Base-by-base conservation (phyloP, 805 yeast genomes). In the Nakazawaea wickerhamii region DNA sequence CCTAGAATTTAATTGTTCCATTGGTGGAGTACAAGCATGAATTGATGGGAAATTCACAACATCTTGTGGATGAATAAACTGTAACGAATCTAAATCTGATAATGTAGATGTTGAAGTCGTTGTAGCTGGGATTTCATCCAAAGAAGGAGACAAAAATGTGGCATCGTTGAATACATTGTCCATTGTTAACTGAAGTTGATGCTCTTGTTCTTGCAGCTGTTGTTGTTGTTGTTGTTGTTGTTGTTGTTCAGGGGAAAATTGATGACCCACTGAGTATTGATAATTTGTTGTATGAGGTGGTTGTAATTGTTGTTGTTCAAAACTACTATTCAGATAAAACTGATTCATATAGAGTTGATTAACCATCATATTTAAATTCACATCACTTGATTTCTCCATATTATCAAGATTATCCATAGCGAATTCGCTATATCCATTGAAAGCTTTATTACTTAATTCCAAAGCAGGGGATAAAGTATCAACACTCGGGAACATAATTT, bases 21-120 rank as follows among this genome's bases (percentile, higher is more conserved):
- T n/a, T 41, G 55, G 59, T 3, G 63, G 63, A 15, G 59, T 51
- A 44, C 62, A 57, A 3, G 64, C 63, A 18, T 53, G 43, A 7
- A 58, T 60, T 4, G 62, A 56, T 5, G 63, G 64, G 44, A 58
- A 59, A 18, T 31, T 30, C 10, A 38, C 38, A 18, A 43, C 43
- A 22, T 43, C 46, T 23, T 43, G 46, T 3, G 43, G 46, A 23
- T 43, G 46, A 27, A 43, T 43, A 36, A 38, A 43, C 22, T 38
- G 38, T n/a, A 43, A 34, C 3, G 42, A 34, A 5, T 43, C 46
- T 40, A 43, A 30, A 4, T 43, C 46, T 6, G 46, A 37, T 17
- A 20, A 31, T 5, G 39, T 32, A 9, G 46, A 43, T 7, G 40
- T 35, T 4, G 45, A 14, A 8, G 45, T 19, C 6, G 41, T 19